A percentile compares a stretch with the other conserved stretches of the same genome.
phyloP scores from a whole-genome alignment of 495 filamentous ascomycete species.

The Cercophora newfieldiana region DNA sequence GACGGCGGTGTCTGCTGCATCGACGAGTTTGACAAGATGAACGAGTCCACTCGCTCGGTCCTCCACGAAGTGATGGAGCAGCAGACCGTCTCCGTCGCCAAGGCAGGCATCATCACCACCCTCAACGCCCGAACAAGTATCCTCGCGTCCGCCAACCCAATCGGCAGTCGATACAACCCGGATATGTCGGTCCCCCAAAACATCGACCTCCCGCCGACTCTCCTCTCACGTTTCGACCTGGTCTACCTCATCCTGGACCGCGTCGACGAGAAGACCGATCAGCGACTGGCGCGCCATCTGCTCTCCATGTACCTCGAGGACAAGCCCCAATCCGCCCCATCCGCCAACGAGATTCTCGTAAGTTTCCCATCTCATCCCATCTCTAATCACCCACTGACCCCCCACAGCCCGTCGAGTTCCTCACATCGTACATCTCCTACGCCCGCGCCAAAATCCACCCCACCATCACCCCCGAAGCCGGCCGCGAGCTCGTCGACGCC shows the following conservation, averaged over 20 bases:
- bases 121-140: conserved; percentile 93
- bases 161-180: conserved; percentile 95
- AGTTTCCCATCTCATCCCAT: conserved; percentile 33
- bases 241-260: conserved; percentile 96
- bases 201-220: conserved; percentile 93
- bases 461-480: conserved; percentile 71
- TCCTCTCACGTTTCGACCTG: conserved; percentile 93
- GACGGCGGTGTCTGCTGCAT: conserved; percentile 98
- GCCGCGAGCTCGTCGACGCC: conserved; percentile 73
- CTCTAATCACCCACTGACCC: conserved; percentile 25
- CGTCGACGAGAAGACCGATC: conserved; percentile 84
- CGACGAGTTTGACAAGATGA: conserved; percentile 99
- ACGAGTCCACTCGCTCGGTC: conserved; percentile 89
- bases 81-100: conserved; percentile 97
- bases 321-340: conserved; percentile 78
- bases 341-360: conserved; percentile 71
- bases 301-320: conserved; percentile 98
- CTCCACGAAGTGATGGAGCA: conserved; percentile 99
- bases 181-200: conserved; percentile 95
- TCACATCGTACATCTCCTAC: conserved; percentile 97
- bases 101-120: conserved; percentile 98
- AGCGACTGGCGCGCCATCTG: conserved; percentile 85
- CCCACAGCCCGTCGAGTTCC: conserved; percentile 82
- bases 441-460: conserved; percentile 87
- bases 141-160: conserved; percentile 94